Percentiles rank a stretch among this genome's conserved stretches.
Evolutionary conservation across 148 eudicot species (phyloP).

Genomic region (Oxyria digyna): DNA sequence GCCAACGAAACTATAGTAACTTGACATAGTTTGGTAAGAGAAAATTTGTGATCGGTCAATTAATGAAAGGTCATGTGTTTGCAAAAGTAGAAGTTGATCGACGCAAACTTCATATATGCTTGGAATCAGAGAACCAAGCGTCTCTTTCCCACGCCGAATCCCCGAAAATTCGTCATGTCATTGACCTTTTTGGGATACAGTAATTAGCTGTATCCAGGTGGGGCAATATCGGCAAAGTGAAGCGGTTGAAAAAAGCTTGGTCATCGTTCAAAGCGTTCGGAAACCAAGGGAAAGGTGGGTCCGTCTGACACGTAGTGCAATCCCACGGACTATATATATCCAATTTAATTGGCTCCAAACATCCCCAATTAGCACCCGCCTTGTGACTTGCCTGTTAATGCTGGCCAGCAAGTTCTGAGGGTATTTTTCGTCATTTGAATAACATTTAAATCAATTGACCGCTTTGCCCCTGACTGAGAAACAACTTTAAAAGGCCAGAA

Average conservation of each 20-base stretch:
- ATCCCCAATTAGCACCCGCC: slow-evolving; percentile 4
- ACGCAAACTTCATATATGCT: background rate
- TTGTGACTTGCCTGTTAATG: background rate
- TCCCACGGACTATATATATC: background rate
- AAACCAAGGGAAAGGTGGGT: slow-evolving; percentile 6
- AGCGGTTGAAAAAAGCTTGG: background rate
- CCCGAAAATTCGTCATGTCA: background rate
- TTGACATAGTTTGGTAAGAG: too few species aligned
- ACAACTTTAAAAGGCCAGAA: slow-evolving; percentile 43
- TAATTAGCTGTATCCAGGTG: background rate
- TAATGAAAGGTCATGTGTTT: background rate
- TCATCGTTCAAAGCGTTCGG: slow-evolving; percentile 12
- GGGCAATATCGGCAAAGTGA: background rate
- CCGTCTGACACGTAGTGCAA: slow-evolving; percentile 8
- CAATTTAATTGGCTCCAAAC: slow-evolving; percentile 1
- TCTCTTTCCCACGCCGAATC: background rate
- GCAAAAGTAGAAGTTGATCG: background rate
- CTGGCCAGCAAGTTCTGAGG: background rate
- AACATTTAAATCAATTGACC: background rate
- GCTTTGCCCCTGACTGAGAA: slow-evolving; percentile 6
- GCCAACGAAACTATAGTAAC: too few species aligned
- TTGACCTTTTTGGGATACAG: background rate
- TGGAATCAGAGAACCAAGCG: background rate
- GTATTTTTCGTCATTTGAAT: background rate
- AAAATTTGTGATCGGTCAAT: too few species aligned